Evolutionary conservation across 495 filamentous ascomycete species (phyloP), one percentile per base, ranked within the genome.

Genomic region (Penicillium waksmanii): DNA sequence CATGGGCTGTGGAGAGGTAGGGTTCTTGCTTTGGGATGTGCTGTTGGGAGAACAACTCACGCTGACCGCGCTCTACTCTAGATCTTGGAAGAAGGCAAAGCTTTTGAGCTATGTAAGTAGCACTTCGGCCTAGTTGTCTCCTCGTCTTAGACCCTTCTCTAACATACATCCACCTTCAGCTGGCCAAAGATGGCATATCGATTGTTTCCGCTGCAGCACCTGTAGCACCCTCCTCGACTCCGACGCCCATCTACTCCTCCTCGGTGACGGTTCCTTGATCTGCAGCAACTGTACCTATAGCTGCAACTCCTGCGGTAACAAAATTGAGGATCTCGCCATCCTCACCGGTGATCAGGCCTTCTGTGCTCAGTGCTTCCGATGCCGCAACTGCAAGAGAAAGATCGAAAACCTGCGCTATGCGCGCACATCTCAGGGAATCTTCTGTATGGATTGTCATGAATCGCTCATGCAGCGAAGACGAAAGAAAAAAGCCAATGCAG

Each of bases 261-360:
- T 99, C 55, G 96, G 95, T 65, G 96, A 99, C 73, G 96, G 95
- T 42, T 97, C 95, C 6, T 84, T 99, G 55, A 98, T 99, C 61
- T 99, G 96, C 81, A 97, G 96, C 77, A 96, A 96, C 70, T 99
- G 96, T 80, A 99, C 96, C 42, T 99, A 99, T 76, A 97, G 93
- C 80, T 99, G 96, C 79, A 97, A 90, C 73, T 93, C 93, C 44
- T 99, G 96, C 73, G 86, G 87, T 33, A 93, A 96, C 72, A 99
- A 99, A 80, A 99, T 99, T 57, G 96, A 99, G 70, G 96, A 99
- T 71, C 80, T 98, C 62, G 96, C 96, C 40, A 99, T 99, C 71
- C 81, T 99, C 44, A 99, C 96, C 0, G 96, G 96, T 53, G 96
- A 99, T 68, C 93, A 99, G 72, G 96, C 96, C n/a, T 99, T 96